Base-by-base conservation (phyloP, 257 asterid genomes). In the Solanum commersonii region DNA sequence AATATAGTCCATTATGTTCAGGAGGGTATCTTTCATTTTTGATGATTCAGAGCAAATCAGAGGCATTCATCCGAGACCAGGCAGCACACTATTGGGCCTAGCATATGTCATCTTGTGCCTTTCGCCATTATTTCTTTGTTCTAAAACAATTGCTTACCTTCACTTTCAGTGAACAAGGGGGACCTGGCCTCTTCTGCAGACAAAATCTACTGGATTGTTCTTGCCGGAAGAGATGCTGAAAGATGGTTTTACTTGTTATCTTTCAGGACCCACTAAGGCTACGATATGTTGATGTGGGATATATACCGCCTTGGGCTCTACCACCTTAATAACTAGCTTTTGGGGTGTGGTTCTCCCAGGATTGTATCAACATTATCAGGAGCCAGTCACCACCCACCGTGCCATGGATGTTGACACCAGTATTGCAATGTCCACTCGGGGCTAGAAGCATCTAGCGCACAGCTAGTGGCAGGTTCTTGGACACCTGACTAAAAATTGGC, bases 131-230 rank as follows among this genome's bases (percentile, higher is more conserved):
- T 49, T 46, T 46, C 44, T 49, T 16, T 82, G 85, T 49, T 46
- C 70, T 18, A 46, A 77, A 74, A 29, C 29, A 49, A 29, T 10
- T 49, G 68, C 40, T 82, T 49, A 40, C 90, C 90, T 89, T 92
- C 92, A 87, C 89, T 92, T 90, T 92, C 93, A 91, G 72, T 79
- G 87, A 25, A 35, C 22, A 86, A 68, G 16, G 87, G 31, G 91
- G 86, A 83, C 91, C 93, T 85, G 78, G 86, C 74, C 86, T 79
- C 84, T 65, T 89, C 87, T 79, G 87, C 86, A 49, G 77, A 72
- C 86, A 77, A 88, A 87, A 90, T 90, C 92, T 84, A 82, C 34
- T 35, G 89, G 90, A 87, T 90, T 90, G 89, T 87, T 85, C 88
- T 85, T 90, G 93, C 90, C 87, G 63, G 82, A 87, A 29, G 86